Percentiles rank a stretch among this genome's conserved stretches.
phyloP scores from a whole-genome alignment of 75 land plant species.

The Cupressus sempervirens region DNA sequence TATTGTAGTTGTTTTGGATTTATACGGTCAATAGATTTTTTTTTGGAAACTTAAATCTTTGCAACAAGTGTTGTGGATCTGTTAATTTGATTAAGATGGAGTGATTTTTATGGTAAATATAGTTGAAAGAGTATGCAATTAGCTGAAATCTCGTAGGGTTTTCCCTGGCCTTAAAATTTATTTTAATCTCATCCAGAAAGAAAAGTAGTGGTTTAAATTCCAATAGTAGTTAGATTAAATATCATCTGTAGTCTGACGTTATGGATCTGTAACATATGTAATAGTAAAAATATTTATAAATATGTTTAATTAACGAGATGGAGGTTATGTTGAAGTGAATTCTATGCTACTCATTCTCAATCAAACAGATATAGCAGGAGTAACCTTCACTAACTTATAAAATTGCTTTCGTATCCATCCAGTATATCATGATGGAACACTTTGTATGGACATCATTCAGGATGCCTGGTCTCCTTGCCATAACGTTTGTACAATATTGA shows the following conservation, averaged over 20 bases:
- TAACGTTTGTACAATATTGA: slow-evolving; percentile 54
- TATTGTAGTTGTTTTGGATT: neutral
- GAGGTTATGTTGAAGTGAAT: neutral
- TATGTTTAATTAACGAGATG: neutral
- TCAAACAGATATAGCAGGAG: neutral
- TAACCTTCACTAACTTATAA: neutral
- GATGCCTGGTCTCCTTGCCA: slow-evolving; percentile 79
- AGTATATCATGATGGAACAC: slow-evolving; percentile 65
- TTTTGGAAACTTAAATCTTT: neutral
- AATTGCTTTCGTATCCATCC: neutral
- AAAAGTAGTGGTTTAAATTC: neutral
- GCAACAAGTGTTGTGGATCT: neutral
- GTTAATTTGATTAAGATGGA: neutral
- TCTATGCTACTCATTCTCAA: neutral
- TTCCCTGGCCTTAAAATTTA: neutral
- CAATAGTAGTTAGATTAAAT: neutral
- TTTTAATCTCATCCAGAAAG: neutral
- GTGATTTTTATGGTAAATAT: neutral
- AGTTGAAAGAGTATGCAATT: neutral
- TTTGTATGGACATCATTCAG: slow-evolving; percentile 71
- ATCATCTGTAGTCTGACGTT: neutral
- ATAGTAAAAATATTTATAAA: neutral
- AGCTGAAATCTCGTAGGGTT: neutral
- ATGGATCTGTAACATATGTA: neutral
- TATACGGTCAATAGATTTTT: too few species aligned